phyloP scores from a whole-genome alignment of 306 rosid species.

The Fagus sylvatica region DNA sequence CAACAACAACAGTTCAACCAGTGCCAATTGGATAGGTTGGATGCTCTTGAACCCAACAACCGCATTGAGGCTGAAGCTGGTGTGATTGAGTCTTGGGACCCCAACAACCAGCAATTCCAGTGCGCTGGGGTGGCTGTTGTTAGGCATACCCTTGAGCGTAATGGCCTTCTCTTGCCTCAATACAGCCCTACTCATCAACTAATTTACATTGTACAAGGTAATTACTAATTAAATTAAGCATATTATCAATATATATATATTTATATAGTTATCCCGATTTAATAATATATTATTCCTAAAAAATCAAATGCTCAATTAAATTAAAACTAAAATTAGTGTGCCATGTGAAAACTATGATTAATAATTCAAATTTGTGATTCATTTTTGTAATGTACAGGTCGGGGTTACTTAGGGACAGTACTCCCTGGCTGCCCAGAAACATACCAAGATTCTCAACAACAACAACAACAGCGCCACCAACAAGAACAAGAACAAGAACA shows the following conservation, averaged over 20 bases:
- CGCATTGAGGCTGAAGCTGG: slow-evolving; percentile 39
- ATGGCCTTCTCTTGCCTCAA: slow-evolving; percentile 53
- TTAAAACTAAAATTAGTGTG: too few species aligned
- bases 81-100: slow-evolving; percentile 43
- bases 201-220: too few species aligned
- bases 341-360: background rate
- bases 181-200: slow-evolving; percentile 43
- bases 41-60: slow-evolving; percentile 41
- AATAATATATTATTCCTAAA: too few species aligned
- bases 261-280: too few species aligned
- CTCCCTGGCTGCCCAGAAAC: slow-evolving; percentile 49
- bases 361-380: too few species aligned
- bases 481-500: background rate
- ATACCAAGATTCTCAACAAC: slow-evolving; percentile 35
- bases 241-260: too few species aligned
- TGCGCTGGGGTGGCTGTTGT: slow-evolving; percentile 40
- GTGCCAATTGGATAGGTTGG: slow-evolving; percentile 36
- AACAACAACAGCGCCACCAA: slow-evolving; percentile 35
- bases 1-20: background rate
- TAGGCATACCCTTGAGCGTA: slow-evolving; percentile 34
- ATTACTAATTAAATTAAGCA: too few species aligned
- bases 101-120: slow-evolving; percentile 33
- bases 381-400: slow-evolving; percentile 9
- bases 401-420: slow-evolving; percentile 30
- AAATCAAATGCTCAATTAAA: too few species aligned